phyloP scores from a whole-genome alignment of 2,329 filamentous ascomycete species.

The Exophiala lecanii-corni region DNA sequence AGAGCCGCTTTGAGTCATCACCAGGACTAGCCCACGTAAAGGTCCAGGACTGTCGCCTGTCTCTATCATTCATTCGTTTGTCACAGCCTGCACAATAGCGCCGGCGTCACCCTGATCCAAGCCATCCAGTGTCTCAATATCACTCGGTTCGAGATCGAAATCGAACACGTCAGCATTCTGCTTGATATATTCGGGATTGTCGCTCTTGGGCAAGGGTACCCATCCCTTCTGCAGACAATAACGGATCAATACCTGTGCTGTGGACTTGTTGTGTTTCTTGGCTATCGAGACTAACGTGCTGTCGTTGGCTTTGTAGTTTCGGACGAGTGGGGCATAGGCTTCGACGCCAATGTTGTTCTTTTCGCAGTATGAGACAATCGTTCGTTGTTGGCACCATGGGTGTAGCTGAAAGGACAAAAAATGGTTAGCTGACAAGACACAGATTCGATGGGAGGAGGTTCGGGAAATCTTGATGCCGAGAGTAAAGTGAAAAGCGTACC shows the following conservation, averaged over 20 bases:
- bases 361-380: constrained; percentile 53
- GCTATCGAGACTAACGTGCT: constrained; percentile 59
- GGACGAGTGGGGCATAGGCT: constrained; percentile 53
- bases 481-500: no score
- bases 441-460: constrained; percentile 6
- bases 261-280: constrained; percentile 67
- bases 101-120: constrained; percentile 48
- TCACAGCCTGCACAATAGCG: constrained; percentile 44
- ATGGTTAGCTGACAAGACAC: neutral
- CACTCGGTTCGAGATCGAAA: constrained; percentile 53
- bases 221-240: constrained; percentile 78
- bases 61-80: constrained; percentile 4
- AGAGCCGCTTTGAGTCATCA: no score
- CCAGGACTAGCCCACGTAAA: no score
- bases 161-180: constrained; percentile 61
- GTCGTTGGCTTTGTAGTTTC: constrained; percentile 68
- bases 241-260: constrained; percentile 72
- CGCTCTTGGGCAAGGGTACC: constrained; percentile 70
- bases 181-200: constrained; percentile 60
- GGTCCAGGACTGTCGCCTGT: no score
- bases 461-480: constrained; percentile 16
- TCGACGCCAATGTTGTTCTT: constrained; percentile 49
- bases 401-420: constrained; percentile 51
- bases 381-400: constrained; percentile 65
- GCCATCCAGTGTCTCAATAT: constrained; percentile 52